Evolutionary conservation across 1,284 basidiomycete genomes (phyloP).

Genomic region (Heliocybe sulcata): DNA sequence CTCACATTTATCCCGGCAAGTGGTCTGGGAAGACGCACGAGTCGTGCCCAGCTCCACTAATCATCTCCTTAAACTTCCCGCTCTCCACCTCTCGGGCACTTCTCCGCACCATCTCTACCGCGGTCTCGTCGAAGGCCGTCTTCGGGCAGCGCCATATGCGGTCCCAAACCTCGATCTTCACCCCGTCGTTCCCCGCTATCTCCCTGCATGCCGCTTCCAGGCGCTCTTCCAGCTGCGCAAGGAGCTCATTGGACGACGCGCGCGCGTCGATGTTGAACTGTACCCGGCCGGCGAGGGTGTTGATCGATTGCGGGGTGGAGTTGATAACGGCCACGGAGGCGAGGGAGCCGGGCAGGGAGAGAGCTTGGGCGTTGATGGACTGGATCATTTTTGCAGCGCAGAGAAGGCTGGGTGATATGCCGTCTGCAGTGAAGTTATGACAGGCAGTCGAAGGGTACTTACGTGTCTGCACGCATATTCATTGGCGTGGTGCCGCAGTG

Average conservation of each 20-base stretch:
- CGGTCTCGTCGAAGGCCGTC: conserved; percentile 11
- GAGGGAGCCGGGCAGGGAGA: conserved; percentile 7
- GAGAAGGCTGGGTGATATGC: conserved; percentile 13
- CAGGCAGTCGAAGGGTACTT: too few relatives aligned
- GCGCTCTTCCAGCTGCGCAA: conserved; percentile 9
- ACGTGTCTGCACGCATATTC: conserved; percentile 13
- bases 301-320: conserved; percentile 12
- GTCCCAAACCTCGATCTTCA: conserved; percentile 11
- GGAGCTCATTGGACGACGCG: conserved; percentile 6
- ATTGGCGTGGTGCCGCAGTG: conserved; percentile 19
- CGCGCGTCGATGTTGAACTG: conserved; percentile 15
- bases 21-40: conserved; percentile 7
- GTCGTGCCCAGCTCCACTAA: conserved; percentile 17
- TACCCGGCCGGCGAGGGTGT: conserved; percentile 13
- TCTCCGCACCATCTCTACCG: conserved; percentile 10
- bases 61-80: conserved; percentile 8
- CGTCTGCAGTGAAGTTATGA: too few relatives aligned
- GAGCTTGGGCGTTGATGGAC: conserved; percentile 10
- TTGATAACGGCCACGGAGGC: conserved; percentile 14
- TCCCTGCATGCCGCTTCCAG: conserved; percentile 8
- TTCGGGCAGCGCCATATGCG: conserved; percentile 10
- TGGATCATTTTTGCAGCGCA: conserved; percentile 17
- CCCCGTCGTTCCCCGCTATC: conserved; percentile 5
- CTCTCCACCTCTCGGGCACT: conserved; percentile 9
- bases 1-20: too few relatives aligned